phyloP scores from a whole-genome alignment of 2,329 filamentous ascomycete species.

The Plenodomus biglobosus region DNA sequence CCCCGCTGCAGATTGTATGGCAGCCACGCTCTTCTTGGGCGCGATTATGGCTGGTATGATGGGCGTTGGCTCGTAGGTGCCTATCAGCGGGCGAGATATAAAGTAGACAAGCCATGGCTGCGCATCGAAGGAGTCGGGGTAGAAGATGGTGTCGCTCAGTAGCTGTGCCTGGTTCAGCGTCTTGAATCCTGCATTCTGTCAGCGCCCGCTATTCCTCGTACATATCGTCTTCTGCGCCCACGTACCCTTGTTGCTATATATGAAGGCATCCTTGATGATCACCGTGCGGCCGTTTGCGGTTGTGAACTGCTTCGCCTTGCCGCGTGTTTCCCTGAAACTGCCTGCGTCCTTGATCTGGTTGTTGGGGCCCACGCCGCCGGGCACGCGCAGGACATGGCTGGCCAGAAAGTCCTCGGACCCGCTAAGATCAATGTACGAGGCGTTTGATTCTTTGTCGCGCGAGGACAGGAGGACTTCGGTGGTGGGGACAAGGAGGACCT shows the following conservation, averaged over 20 bases:
- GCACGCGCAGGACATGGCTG: constrained; percentile 92
- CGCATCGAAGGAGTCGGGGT: constrained; percentile 83
- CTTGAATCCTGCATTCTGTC: constrained; percentile 72
- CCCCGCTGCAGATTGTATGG: constrained; percentile 5
- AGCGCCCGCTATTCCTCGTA: constrained; percentile 4
- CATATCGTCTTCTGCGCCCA: not conserved
- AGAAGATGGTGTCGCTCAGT: constrained; percentile 81
- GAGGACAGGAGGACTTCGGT: constrained; percentile 88
- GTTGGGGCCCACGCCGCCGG: constrained; percentile 53
- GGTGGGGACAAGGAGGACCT: constrained; percentile 85
- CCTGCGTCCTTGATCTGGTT: constrained; percentile 54
- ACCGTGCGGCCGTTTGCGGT: constrained; percentile 92
- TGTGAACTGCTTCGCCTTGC: constrained; percentile 90
- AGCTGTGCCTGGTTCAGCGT: constrained; percentile 85
- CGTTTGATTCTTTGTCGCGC: constrained; percentile 83
- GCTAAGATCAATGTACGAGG: constrained; percentile 75
- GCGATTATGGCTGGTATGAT: constrained; percentile 62
- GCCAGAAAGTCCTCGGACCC: constrained; percentile 91
- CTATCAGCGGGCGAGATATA: constrained; percentile 85
- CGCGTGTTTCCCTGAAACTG: constrained; percentile 76
- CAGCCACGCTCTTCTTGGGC: constrained; percentile 20
- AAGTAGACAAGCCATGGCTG: constrained; percentile 97
- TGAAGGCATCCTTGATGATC: constrained; percentile 86
- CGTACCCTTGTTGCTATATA: constrained; percentile 94
- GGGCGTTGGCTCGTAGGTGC: constrained; percentile 74